Conservation (phyloP, 495 filamentous ascomycete species). For the Aspergillus kassunensis region DNA sequence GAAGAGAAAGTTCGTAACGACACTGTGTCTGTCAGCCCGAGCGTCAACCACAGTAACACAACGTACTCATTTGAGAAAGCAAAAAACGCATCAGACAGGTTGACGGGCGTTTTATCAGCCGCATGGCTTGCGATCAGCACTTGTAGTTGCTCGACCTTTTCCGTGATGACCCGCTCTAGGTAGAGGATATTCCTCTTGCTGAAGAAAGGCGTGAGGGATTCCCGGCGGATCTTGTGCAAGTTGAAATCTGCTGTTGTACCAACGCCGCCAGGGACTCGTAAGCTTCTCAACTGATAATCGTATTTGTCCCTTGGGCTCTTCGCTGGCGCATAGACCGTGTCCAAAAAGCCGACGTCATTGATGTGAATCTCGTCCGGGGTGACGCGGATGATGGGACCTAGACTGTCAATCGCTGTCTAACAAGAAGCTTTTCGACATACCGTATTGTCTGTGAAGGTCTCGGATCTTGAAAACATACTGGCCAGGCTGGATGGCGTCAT, state of each 20-base stretch:
- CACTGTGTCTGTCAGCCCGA: constrained; percentile 21
- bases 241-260: constrained; percentile 25
- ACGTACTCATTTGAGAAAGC: constrained; percentile 30
- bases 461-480: constrained; percentile 34
- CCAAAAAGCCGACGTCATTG: constrained; percentile 28
- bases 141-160: constrained; percentile 34
- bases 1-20: constrained; percentile 37
- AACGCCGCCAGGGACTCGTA: constrained; percentile 14
- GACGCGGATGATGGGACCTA: constrained; percentile 38
- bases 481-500: constrained; percentile 31
- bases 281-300: constrained; percentile 14
- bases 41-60: constrained; percentile 1
- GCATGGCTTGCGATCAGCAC: constrained; percentile 24
- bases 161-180: constrained; percentile 26
- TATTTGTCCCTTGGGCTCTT: constrained; percentile 24
- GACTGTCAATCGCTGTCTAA: background rate
- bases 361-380: constrained; percentile 37
- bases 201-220: constrained; percentile 35
- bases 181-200: constrained; percentile 28
- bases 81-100: constrained; percentile 38
- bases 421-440: constrained; percentile 16
- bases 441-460: constrained; percentile 39
- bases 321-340: constrained; percentile 21
- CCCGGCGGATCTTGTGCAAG: constrained; percentile 31
- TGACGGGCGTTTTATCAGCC: constrained; percentile 26